phyloP scores from a whole-genome alignment of 148 eudicot species.

The Vaccinium darrowii region DNA sequence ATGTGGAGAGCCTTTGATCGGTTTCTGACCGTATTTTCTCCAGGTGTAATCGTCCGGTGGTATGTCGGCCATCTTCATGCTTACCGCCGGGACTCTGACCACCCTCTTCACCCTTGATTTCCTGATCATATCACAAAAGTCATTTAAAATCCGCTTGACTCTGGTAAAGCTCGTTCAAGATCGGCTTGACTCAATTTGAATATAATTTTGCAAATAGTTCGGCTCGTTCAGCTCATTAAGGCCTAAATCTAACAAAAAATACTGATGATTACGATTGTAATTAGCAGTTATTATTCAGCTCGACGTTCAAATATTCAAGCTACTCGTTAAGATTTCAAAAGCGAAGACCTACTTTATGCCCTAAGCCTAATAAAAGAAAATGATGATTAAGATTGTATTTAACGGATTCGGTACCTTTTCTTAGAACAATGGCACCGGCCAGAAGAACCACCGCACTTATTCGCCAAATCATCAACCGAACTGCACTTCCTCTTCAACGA shows the following conservation, averaged over 20 bases:
- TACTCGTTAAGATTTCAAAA: too few species aligned
- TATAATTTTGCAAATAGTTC: too few species aligned
- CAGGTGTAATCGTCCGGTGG: conserved; percentile 96
- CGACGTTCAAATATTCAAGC: too few species aligned
- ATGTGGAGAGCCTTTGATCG: conserved; percentile 96
- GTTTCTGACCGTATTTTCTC: conserved; percentile 97
- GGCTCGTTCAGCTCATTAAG: background rate
- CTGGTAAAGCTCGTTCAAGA: background rate
- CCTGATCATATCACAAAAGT: conserved; percentile 29
- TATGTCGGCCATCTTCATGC: conserved; percentile 83
- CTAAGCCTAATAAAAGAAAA: background rate
- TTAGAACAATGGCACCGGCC: conserved; percentile 89
- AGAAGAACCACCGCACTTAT: conserved; percentile 64
- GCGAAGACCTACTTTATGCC: background rate
- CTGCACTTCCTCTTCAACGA: conserved; percentile 76
- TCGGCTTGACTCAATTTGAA: background rate
- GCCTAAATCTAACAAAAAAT: background rate
- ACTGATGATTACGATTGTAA: background rate
- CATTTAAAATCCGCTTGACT: background rate
- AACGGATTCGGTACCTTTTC: conserved; percentile 51
- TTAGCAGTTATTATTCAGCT: background rate
- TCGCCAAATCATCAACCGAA: conserved; percentile 56
- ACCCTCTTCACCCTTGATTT: conserved; percentile 79
- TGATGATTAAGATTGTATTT: background rate
- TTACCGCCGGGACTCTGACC: conserved; percentile 76